Evolutionary conservation across 2,329 filamentous ascomycete genomes (phyloP).

Genomic region (Penicillium sp.): DNA sequence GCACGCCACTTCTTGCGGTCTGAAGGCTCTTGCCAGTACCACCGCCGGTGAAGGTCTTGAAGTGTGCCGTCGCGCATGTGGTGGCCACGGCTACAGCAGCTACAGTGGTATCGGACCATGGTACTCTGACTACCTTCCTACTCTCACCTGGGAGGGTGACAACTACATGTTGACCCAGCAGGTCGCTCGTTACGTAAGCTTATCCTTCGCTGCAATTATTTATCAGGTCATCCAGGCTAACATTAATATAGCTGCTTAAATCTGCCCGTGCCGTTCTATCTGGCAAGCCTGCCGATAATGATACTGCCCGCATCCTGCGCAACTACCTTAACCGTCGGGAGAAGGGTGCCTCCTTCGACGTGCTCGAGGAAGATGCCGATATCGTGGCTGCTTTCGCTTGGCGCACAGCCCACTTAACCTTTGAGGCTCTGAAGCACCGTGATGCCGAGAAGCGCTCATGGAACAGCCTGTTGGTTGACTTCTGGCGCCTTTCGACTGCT

Average conservation of each 20-base stretch:
- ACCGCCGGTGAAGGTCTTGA: slow-evolving; percentile 74
- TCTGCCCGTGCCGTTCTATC: slow-evolving; percentile 68
- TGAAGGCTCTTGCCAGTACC: slow-evolving; percentile 71
- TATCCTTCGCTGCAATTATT: background rate
- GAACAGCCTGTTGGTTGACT: slow-evolving; percentile 76
- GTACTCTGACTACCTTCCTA: slow-evolving; percentile 75
- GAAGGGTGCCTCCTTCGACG: slow-evolving; percentile 71
- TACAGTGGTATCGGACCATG: slow-evolving; percentile 74
- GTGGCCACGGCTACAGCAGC: slow-evolving; percentile 73
- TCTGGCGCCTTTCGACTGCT: slow-evolving; percentile 72
- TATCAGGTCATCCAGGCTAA: slow-evolving; percentile 1
- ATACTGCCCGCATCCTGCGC: slow-evolving; percentile 66
- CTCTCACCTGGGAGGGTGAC: slow-evolving; percentile 72
- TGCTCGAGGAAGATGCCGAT: slow-evolving; percentile 68
- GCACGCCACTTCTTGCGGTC: slow-evolving; percentile 72
- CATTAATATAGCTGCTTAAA: slow-evolving; percentile 60
- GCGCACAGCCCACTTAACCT: slow-evolving; percentile 72
- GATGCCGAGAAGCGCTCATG: slow-evolving; percentile 73
- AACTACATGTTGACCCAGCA: slow-evolving; percentile 83
- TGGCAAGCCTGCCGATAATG: slow-evolving; percentile 64
- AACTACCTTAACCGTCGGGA: slow-evolving; percentile 65
- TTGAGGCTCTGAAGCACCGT: slow-evolving; percentile 71
- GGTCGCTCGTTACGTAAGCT: slow-evolving; percentile 66
- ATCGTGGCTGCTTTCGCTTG: slow-evolving; percentile 73
- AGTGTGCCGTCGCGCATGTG: slow-evolving; percentile 71